phyloP scores from a whole-genome alignment of 139 green algal species.

The Pleodorina starrii region DNA sequence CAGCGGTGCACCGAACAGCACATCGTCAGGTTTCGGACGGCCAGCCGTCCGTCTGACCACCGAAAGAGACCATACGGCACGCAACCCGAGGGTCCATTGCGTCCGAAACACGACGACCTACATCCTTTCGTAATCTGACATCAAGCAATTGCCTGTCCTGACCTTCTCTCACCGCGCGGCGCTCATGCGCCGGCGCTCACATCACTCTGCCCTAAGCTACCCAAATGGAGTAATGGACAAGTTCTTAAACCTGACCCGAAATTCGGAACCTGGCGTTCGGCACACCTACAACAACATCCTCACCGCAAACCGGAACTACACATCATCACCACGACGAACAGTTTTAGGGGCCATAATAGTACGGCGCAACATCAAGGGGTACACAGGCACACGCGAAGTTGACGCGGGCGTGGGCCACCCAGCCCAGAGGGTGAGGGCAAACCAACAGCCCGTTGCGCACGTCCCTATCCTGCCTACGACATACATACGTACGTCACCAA shows the following conservation, averaged over 20 bases:
- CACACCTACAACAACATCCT: too few relatives aligned
- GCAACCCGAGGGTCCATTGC: not conserved
- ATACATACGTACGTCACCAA: constrained; percentile 1
- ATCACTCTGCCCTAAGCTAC: constrained; percentile 7
- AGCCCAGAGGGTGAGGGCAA: too few relatives aligned
- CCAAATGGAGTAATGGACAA: too few relatives aligned
- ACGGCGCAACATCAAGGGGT: not conserved
- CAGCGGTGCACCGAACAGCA: not conserved
- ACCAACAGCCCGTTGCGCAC: not conserved
- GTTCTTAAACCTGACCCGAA: too few relatives aligned
- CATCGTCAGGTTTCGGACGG: not conserved
- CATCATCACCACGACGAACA: not conserved
- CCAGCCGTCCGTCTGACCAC: not conserved
- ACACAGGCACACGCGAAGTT: not conserved
- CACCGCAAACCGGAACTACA: not conserved
- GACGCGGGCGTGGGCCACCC: not conserved
- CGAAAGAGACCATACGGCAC: not conserved
- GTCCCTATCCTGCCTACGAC: not conserved
- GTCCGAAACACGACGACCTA: constrained; percentile 4
- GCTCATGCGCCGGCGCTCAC: not conserved
- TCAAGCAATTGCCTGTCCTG: not conserved
- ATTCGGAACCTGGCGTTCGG: too few relatives aligned
- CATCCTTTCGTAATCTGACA: not conserved
- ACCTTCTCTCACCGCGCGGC: not conserved
- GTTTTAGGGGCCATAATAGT: not conserved